Base-by-base conservation (phyloP, 2,329 filamentous ascomycete genomes). In the Triangularia verruculosa region DNA sequence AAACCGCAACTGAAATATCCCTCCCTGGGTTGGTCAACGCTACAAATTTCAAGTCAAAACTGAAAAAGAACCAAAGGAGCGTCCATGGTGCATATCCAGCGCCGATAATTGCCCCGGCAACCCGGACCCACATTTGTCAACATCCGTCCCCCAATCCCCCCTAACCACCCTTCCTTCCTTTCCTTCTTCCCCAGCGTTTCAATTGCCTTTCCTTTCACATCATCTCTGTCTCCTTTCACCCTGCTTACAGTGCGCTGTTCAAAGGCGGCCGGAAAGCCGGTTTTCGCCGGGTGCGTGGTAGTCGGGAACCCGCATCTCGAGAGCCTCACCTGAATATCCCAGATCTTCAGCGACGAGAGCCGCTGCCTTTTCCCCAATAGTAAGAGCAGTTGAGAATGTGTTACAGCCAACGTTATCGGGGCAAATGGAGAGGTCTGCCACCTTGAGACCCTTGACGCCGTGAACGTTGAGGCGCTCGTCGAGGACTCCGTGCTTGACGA, bases 381-480 rank as follows among this genome's bases (percentile, higher is more conserved):
- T 80, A 9, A 92, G 81, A 4, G 90, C 89, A 34, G 89, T 91
- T 66, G 85, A 84, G 74, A 88, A 86, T 68, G 84, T 87, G 76
- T 88, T 88, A 77, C 86, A 88, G 65, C 88, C 89, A 22, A 92
- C 89, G 68, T 92, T 93, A 75, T 92, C 89, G 0, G 90, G 89
- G 75, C 89, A 92, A 79, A 92, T 90, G 58, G 83, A 87, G 53
- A 92, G 76, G 75, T 93, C 90, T 12, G 89, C 89, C 24, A 92
- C 89, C 82, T 92, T 92, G 70, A 93, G 83, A 15, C 88, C 87
- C 80, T 91, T 83, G 68, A 92, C 89, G 59, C 89, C 90, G 73
- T 92, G 88, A 2, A 93, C 89, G 69, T 92, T 92, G 62, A 93
- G 82, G 64, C 89, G 85, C 76, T 91, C 89, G 72, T 93, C 90